Evolutionary conservation across 441 rosid species (phyloP), one percentile per base, ranked within the genome.

Genomic region (Croton laevigatus): DNA sequence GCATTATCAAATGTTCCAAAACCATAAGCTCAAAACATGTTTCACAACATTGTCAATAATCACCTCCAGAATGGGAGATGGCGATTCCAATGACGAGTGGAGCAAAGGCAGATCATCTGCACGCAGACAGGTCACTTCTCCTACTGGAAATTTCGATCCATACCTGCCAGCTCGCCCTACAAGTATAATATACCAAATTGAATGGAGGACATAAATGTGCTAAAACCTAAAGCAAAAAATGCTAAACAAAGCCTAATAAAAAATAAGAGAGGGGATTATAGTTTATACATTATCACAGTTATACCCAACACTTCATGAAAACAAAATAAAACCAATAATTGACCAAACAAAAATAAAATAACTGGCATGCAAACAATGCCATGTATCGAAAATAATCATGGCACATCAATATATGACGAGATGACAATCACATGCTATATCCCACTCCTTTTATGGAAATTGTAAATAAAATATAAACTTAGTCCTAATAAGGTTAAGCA

Each of bases 81-180:
- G 84, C 27, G 86, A 78, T 52, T 76, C 75, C 75, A 94, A 63
- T 16, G 99, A 80, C 38, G 89, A 72, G 63, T 88, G 97, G 74
- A 92, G 98, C 81, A 94, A 81, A 40, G 91, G 88, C 67, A 92
- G 85, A 81, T 94, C 96, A 34, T 74, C 81, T 68, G 71, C 77
- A 67, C 78, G 52, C 68, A 90, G 84, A 81, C 98, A 94, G 65
- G 97, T 92, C 73, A 94, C 99, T 81, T 94, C 91, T 53, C 99
- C 99, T 17, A 79, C 77, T 62, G 96, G 96, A 77, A 83, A 94
- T 62, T 90, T 87, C 71, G 99, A 94, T 48, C 89, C 89, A 71
- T 89, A 94, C 81, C 99, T 81, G 66, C 98, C 99, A 49, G 97
- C 96, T 84, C 99, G 86, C 76, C 99, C 99, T 90, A 66, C 60